phyloP scores from a whole-genome alignment of 1,284 basidiomycete genomes.

The Leccinum subatratum region DNA sequence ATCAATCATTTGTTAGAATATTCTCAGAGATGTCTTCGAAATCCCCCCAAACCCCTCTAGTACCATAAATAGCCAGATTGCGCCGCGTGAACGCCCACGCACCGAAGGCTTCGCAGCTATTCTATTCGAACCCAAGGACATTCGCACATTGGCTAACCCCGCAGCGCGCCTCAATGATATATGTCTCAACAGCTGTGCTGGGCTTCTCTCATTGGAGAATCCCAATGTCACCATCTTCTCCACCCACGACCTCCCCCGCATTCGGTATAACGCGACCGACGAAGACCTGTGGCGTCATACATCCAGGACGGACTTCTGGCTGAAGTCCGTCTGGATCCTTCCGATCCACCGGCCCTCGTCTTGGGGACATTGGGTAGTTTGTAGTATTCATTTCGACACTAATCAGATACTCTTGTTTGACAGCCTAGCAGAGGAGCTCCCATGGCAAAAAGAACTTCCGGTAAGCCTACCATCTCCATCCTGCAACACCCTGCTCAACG shows the following conservation, averaged over 20 bases:
- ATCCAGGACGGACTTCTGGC: conserved; percentile 12
- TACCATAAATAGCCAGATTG: not conserved
- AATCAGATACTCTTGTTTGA: conserved; percentile 11
- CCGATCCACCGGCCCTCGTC: conserved; percentile 9
- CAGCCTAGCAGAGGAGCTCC: conserved; percentile 10
- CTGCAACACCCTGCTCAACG: no score
- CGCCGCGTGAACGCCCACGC: not conserved
- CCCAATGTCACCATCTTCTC: not conserved
- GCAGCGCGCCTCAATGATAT: not conserved
- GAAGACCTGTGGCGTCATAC: conserved; percentile 1
- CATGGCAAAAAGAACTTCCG: conserved; percentile 6
- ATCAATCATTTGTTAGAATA: not conserved
- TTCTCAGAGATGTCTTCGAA: not conserved
- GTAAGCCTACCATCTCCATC: not conserved
- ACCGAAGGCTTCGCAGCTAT: not conserved
- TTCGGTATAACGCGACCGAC: not conserved
- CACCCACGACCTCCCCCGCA: not conserved
- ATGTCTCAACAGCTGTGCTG: not conserved
- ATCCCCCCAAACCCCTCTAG: not conserved
- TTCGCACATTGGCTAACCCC: not conserved
- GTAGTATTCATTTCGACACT: conserved; percentile 2
- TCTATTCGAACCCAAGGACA: not conserved
- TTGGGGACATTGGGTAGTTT: conserved; percentile 16
- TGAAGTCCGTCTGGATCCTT: conserved; percentile 15
- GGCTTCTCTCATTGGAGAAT: not conserved